A percentile compares a stretch with the other conserved stretches of the same genome.
These are phyloP conservation scores for Arthroderma uncinatum DNA, from an alignment of 2,329 filamentous ascomycete genomes.

Conservation along the genomic window DNA sequence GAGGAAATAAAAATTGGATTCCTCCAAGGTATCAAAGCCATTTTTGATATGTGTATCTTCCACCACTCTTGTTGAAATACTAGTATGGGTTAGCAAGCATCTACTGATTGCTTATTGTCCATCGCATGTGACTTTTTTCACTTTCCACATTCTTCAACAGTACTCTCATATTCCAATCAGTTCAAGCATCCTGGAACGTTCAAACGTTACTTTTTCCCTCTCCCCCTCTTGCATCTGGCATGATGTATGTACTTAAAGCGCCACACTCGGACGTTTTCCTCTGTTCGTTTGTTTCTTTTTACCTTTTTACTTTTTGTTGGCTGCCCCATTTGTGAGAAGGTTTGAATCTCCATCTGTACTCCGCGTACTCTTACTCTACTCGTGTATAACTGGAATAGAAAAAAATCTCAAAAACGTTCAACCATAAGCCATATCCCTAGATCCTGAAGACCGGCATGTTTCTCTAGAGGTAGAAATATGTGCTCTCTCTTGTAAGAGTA, in stretches of 20 bases:
- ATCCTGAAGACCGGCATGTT: neutral
- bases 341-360: neutral
- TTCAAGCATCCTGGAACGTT: neutral
- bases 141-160: neutral
- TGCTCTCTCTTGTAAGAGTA: too few species aligned
- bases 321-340: neutral
- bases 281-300: neutral
- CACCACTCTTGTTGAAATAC: neutral
- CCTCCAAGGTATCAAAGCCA: neutral
- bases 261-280: neutral
- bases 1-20: constrained; percentile 1
- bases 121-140: neutral
- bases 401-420: neutral
- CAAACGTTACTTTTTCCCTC: neutral
- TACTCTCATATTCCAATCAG: neutral
- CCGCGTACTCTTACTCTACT: constrained; percentile 2
- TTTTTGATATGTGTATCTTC: neutral
- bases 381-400: constrained; percentile 5
- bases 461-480: too few species aligned
- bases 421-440: neutral
- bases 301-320: neutral
- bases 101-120: neutral
- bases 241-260: neutral
- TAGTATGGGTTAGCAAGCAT: constrained; percentile 2
- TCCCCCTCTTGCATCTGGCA: neutral